Percentiles rank a stretch among this genome's conserved stretches.
Evolutionary conservation across 164 flowering plant genomes (phyloP).

Genomic region (Stephania japonica): DNA sequence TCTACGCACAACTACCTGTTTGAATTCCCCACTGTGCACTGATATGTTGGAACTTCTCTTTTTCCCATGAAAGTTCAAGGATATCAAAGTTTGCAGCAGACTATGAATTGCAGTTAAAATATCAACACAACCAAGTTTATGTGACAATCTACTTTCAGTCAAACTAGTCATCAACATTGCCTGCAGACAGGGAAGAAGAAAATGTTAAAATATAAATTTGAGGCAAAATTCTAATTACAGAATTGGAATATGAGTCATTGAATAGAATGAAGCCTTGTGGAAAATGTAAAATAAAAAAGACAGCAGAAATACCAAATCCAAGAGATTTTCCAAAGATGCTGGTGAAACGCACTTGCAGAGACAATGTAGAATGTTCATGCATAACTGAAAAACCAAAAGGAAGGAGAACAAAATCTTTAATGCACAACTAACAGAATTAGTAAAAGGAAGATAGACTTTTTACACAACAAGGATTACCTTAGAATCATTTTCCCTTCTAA

Average conservation of each 20-base stretch:
- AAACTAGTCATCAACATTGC: conserved; percentile 35
- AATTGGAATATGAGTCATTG: background rate
- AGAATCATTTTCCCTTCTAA: conserved; percentile 50
- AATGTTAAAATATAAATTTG: background rate
- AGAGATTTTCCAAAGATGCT: conserved; percentile 40
- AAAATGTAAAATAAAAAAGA: background rate
- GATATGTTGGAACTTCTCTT: conserved; percentile 17
- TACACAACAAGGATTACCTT: conserved; percentile 36
- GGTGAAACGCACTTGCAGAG: conserved; percentile 57
- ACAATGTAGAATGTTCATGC: conserved; percentile 33
- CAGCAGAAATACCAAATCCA: conserved; percentile 49
- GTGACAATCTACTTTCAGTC: conserved; percentile 27
- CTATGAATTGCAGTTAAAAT: conserved; percentile 35
- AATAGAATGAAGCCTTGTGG: background rate
- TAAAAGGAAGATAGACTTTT: background rate
- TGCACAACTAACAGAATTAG: background rate
- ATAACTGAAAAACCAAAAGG: conserved; percentile 34
- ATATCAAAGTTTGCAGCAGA: conserved; percentile 35
- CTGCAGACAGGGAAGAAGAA: conserved; percentile 30
- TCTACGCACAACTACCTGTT: conserved; percentile 39
- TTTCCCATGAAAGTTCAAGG: conserved; percentile 18
- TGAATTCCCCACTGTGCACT: conserved; percentile 26
- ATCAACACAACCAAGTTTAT: conserved; percentile 37
- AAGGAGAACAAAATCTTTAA: background rate
- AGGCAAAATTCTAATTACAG: background rate